These are phyloP conservation scores for Dioszegia hungarica DNA, from an alignment of 768 basidiomycete species.

Conservation along the genomic window DNA sequence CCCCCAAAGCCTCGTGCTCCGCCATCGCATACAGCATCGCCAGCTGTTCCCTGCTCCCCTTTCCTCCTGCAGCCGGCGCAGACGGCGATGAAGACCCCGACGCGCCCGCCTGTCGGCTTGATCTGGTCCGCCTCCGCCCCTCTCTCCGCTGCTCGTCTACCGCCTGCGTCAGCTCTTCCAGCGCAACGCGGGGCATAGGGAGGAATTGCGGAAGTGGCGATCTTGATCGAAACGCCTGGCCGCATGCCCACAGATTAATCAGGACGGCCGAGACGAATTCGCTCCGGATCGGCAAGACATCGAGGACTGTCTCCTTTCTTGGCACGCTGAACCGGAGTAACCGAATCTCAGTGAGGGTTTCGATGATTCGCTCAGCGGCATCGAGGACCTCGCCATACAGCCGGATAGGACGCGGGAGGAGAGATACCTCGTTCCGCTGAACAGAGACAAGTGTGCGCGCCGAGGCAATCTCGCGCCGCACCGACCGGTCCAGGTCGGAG, in stretches of 20 bases:
- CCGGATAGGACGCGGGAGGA: constrained; percentile 45
- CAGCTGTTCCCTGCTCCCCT: no score
- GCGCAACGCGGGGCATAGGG: constrained; percentile 36
- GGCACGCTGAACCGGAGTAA: constrained; percentile 42
- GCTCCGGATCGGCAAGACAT: constrained; percentile 43
- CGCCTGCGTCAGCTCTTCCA: constrained; percentile 34
- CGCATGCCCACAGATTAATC: constrained; percentile 44
- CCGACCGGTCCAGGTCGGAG: constrained; percentile 25
- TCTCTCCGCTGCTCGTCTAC: constrained; percentile 35
- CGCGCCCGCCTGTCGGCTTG: background rate
- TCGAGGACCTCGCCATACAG: constrained; percentile 41
- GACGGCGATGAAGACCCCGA: no score
- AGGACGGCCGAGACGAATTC: constrained; percentile 45
- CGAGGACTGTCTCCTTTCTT: constrained; percentile 43
- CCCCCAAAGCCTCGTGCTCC: constrained; percentile 43
- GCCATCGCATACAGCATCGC: constrained; percentile 47
- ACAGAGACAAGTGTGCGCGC: constrained; percentile 36
- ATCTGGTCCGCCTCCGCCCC: background rate
- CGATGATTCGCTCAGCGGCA: constrained; percentile 27
- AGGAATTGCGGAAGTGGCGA: constrained; percentile 48
- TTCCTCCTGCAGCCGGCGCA: no score
- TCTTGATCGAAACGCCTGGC: constrained; percentile 44
- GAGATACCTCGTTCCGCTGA: constrained; percentile 42
- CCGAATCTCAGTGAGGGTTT: constrained; percentile 37
- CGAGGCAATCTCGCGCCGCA: constrained; percentile 24